These are phyloP conservation scores for Debaryomycetaceae sp. DNA, from an alignment of 1,139 yeast species.

Conservation along the genomic window DNA sequence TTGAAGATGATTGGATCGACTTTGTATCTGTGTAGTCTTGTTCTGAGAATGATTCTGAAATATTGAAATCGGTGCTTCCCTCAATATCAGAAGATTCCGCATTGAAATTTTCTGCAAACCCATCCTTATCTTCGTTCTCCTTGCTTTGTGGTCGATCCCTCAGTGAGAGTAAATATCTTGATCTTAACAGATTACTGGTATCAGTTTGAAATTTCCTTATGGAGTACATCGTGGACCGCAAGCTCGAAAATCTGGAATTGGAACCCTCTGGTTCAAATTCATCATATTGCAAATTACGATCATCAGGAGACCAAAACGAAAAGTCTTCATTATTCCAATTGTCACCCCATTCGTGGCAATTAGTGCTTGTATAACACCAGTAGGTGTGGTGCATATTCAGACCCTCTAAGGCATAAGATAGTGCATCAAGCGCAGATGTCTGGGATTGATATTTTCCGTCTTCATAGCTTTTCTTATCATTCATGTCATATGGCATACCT, in stretches of 20 bases:
- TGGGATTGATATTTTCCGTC: conserved; percentile 70
- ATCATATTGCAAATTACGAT: conserved; percentile 27
- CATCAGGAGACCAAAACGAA: conserved; percentile 79
- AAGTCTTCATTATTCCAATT: conserved; percentile 92
- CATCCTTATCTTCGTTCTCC: neutral
- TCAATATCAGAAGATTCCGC: neutral
- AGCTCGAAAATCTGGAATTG: neutral
- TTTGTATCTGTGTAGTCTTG: conserved; percentile 6
- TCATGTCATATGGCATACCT: conserved; percentile 98
- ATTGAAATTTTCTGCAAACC: neutral
- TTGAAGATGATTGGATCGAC: conserved; percentile 11
- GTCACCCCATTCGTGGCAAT: conserved; percentile 83
- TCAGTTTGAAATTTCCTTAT: neutral
- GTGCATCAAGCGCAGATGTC: conserved; percentile 79
- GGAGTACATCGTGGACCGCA: neutral
- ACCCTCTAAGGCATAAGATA: conserved; percentile 73
- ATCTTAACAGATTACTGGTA: neutral
- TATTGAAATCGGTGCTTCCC: neutral
- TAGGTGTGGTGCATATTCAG: conserved; percentile 68
- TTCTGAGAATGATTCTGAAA: neutral
- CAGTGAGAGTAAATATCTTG: neutral
- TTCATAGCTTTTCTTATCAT: conserved; percentile 62
- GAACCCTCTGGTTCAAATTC: conserved; percentile 5
- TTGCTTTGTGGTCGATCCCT: neutral
- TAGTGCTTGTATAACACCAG: conserved; percentile 80